phyloP scores from a whole-genome alignment of 768 basidiomycete species.

The Agrocybe pediades region DNA sequence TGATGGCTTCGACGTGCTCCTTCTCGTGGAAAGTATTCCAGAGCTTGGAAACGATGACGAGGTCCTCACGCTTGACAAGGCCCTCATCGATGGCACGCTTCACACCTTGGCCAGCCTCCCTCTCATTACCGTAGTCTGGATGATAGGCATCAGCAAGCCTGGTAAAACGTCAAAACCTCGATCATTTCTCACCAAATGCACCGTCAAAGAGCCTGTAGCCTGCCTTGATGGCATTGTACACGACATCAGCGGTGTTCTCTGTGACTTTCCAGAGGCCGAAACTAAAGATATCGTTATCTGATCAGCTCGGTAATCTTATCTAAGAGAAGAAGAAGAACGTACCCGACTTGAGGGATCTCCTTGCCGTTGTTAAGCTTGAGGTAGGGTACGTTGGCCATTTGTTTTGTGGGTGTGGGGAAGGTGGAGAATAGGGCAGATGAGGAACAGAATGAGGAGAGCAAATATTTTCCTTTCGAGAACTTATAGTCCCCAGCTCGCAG shows the following conservation, averaged over 20 bases:
- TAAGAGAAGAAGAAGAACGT: conserved; percentile 5
- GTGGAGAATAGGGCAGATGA: no score
- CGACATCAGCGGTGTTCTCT: conserved; percentile 62
- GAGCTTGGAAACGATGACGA: conserved; percentile 89
- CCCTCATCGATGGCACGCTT: conserved; percentile 78
- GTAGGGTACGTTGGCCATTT: conserved; percentile 26
- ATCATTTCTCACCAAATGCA: conserved; percentile 46
- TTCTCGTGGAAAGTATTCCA: conserved; percentile 91
- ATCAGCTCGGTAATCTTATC: conserved; percentile 17
- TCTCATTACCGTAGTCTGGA: conserved; percentile 86
- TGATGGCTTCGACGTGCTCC: conserved; percentile 58
- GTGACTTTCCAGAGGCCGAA: conserved; percentile 43
- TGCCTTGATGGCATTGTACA: conserved; percentile 83
- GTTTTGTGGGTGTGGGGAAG: conserved; percentile 1
- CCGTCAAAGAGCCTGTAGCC: conserved; percentile 89
- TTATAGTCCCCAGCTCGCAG: background rate
- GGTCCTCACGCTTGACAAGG: conserved; percentile 83
- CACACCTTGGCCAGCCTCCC: conserved; percentile 80
- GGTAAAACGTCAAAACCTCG: background rate
- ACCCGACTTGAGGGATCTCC: conserved; percentile 31
- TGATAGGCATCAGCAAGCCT: conserved; percentile 6
- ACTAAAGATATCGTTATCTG: conserved; percentile 17
- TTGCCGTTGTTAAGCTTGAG: conserved; percentile 30
- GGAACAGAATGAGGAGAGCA: no score
- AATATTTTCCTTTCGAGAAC: conserved; percentile 2